A percentile compares a stretch with the other conserved stretches of the same genome.
Evolutionary conservation across 2,329 filamentous ascomycete species (phyloP).

Genomic region (Cercospora sp.): DNA sequence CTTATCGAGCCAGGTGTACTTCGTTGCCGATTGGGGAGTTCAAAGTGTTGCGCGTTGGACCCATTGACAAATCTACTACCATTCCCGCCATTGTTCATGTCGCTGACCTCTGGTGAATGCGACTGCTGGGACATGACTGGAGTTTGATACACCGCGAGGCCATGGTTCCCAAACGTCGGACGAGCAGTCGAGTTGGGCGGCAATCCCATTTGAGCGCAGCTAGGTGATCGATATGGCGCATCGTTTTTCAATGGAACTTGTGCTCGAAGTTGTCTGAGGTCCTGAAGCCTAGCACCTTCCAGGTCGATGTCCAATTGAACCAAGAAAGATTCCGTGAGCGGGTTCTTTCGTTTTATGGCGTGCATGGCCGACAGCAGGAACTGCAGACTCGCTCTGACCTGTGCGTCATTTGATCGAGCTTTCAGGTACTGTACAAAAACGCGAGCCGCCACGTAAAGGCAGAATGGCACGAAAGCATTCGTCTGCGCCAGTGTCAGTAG

Average conservation of each 20-base stretch:
- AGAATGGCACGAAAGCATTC: conserved; percentile 94
- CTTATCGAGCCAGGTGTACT: conserved; percentile 27
- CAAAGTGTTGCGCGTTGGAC: conserved; percentile 16
- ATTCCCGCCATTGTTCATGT: conserved; percentile 1
- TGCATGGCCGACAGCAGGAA: conserved; percentile 91
- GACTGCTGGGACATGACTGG: conserved; percentile 1
- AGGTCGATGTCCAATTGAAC: conserved; percentile 92
- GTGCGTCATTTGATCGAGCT: conserved; percentile 80
- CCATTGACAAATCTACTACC: conserved; percentile 5
- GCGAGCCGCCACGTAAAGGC: conserved; percentile 89
- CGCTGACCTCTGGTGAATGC: background rate
- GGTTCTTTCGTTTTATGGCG: conserved; percentile 81
- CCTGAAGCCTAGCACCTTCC: conserved; percentile 65
- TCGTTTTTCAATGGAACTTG: conserved; percentile 16
- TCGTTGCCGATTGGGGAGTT: conserved; percentile 33
- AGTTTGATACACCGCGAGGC: conserved; percentile 30
- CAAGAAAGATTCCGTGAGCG: conserved; percentile 89
- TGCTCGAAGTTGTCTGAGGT: conserved; percentile 29
- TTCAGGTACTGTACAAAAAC: conserved; percentile 98
- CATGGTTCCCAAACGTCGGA: conserved; percentile 29
- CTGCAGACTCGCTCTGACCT: conserved; percentile 75
- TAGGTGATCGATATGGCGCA: conserved; percentile 15
- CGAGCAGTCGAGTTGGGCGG: background rate
- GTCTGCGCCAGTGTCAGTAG: conserved; percentile 51
- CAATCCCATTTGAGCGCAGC: conserved; percentile 23